These are phyloP conservation scores for Pinus albicaulis DNA, from an alignment of 75 land plant species.

Conservation along the genomic window DNA sequence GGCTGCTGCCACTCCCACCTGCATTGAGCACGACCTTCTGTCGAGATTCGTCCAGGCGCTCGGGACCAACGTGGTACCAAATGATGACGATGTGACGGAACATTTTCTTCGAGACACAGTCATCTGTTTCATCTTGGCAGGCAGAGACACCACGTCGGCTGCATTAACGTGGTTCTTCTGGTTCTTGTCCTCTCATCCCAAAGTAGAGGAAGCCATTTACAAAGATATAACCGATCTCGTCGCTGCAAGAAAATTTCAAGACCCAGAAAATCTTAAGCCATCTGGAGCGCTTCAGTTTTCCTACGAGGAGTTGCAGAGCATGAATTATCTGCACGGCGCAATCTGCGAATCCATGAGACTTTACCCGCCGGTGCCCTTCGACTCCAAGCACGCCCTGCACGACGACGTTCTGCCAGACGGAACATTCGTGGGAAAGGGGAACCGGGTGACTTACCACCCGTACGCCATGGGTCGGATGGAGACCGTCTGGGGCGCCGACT, in stretches of 20 bases:
- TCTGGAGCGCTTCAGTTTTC: too few relatives aligned
- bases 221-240: slow-evolving; percentile 21
- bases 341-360: slow-evolving; percentile 61
- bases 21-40: slow-evolving; percentile 14
- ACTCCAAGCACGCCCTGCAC: slow-evolving; percentile 37
- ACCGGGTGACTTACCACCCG: slow-evolving; percentile 47
- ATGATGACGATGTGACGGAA: background rate
- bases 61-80: background rate
- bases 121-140: slow-evolving; percentile 4
- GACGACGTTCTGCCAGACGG: slow-evolving; percentile 70
- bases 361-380: slow-evolving; percentile 64
- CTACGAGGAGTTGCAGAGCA: slow-evolving; percentile 31
- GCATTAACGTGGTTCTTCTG: slow-evolving; percentile 13
- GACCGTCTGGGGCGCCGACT: slow-evolving; percentile 29
- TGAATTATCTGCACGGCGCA: slow-evolving; percentile 67
- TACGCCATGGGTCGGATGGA: slow-evolving; percentile 70
- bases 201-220: slow-evolving; percentile 1
- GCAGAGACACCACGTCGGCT: slow-evolving; percentile 3
- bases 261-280: too few relatives aligned
- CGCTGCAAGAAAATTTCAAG: background rate
- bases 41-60: slow-evolving; percentile 20
- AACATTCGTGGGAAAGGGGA: slow-evolving; percentile 33
- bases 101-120: background rate
- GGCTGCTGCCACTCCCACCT: background rate
- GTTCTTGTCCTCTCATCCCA: background rate